Conservation (phyloP, 2,329 filamentous ascomycete species). For the Neonectria punicea region DNA sequence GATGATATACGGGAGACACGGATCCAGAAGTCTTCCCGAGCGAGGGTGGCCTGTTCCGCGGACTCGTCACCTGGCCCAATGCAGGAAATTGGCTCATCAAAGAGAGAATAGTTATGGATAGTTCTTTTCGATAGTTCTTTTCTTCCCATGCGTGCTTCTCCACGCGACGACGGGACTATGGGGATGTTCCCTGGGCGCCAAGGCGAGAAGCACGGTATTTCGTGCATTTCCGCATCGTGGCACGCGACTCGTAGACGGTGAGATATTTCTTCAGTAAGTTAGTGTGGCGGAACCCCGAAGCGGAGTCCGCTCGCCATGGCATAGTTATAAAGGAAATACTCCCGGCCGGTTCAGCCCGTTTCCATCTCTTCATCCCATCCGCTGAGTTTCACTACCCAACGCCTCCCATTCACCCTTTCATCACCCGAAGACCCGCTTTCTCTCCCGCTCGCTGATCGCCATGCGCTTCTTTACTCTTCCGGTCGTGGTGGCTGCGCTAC, state of each 20-base stretch:
- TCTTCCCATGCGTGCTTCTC: background rate
- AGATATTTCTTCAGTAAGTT: too few relatives aligned
- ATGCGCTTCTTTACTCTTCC: conserved; percentile 18
- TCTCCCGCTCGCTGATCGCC: background rate
- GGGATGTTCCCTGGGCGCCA: background rate
- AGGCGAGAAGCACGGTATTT: background rate
- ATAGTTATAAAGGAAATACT: background rate
- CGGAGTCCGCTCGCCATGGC: background rate
- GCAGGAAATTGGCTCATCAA: background rate
- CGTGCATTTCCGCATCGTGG: background rate
- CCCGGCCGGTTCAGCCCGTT: background rate
- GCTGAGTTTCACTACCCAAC: background rate
- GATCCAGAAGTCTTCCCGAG: background rate
- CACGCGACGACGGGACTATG: background rate
- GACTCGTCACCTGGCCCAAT: background rate
- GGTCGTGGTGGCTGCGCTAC: background rate
- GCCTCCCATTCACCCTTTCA: background rate
- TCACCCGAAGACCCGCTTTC: background rate
- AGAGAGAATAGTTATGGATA: background rate
- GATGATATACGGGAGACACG: background rate
- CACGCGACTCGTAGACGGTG: too few relatives aligned
- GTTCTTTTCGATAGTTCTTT: background rate
- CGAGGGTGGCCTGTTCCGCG: background rate
- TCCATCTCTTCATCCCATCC: background rate
- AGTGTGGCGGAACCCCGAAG: background rate